Evolutionary conservation across 1,284 basidiomycete genomes (phyloP).

Genomic region (Trichosporon sp.): DNA sequence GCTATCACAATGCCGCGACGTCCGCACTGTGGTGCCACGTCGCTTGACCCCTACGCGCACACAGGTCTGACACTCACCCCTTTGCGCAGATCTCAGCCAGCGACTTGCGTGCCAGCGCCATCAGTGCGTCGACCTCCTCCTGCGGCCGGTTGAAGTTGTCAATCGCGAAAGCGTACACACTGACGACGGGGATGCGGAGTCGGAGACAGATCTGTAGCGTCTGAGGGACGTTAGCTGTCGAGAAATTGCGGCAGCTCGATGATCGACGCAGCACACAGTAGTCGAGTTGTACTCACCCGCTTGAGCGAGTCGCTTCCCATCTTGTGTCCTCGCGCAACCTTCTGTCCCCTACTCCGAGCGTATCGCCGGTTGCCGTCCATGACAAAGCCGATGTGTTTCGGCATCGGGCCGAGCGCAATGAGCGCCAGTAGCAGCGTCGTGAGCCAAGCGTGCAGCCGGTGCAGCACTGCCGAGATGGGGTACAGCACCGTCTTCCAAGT

Average conservation of each 20-base stretch:
- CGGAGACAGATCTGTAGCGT: constrained; percentile 74
- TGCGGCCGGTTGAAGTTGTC: constrained; percentile 91
- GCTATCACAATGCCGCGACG: not conserved
- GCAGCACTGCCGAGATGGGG: constrained; percentile 26
- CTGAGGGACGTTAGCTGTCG: constrained; percentile 48
- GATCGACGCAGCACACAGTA: not conserved
- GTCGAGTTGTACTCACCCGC: constrained; percentile 55
- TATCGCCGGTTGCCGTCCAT: constrained; percentile 98
- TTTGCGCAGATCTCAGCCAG: constrained; percentile 74
- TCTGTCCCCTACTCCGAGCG: constrained; percentile 64
- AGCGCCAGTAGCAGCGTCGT: constrained; percentile 56
- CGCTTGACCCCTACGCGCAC: not conserved
- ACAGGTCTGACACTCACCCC: constrained; percentile 66
- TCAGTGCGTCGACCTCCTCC: constrained; percentile 80
- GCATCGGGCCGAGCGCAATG: constrained; percentile 76
- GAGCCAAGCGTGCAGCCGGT: constrained; percentile 33
- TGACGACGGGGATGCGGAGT: constrained; percentile 72
- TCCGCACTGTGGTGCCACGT: not conserved
- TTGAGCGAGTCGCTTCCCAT: constrained; percentile 79
- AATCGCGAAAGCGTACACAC: constrained; percentile 93
- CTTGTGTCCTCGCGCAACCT: constrained; percentile 70
- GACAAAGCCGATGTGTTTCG: constrained; percentile 86
- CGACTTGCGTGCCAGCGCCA: constrained; percentile 76
- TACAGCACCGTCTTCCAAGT: constrained; percentile 7
- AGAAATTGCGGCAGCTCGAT: not conserved